phyloP scores from a whole-genome alignment of 164 flowering plant genomes.

The Aristolochia contorta region DNA sequence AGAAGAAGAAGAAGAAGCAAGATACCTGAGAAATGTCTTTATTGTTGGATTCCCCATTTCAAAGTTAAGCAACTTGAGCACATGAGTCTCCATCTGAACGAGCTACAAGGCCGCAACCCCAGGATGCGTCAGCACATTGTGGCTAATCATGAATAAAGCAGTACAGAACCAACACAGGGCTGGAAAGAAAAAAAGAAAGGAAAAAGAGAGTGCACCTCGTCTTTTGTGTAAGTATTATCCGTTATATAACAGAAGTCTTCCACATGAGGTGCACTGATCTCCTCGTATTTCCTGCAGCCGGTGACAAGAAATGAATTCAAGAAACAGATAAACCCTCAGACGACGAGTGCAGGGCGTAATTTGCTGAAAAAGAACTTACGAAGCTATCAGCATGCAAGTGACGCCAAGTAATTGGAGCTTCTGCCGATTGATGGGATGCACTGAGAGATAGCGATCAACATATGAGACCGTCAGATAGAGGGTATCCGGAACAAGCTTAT shows the following conservation, averaged over 20 bases:
- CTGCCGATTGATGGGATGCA: slow-evolving; percentile 26
- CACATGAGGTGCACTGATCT: slow-evolving; percentile 75
- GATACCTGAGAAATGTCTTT: slow-evolving; percentile 52
- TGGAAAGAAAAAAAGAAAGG: background rate
- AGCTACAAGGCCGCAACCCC: slow-evolving; percentile 20
- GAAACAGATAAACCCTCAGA: background rate
- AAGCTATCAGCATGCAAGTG: slow-evolving; percentile 79
- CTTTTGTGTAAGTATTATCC: slow-evolving; percentile 67
- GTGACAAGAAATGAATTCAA: background rate
- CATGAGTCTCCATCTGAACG: slow-evolving; percentile 52
- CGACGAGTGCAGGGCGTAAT: background rate
- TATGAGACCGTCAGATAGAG: slow-evolving; percentile 55
- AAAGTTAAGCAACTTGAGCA: slow-evolving; percentile 45
- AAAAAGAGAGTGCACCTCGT: slow-evolving; percentile 36
- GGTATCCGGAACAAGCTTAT: slow-evolving; percentile 54
- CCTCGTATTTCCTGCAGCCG: slow-evolving; percentile 72
- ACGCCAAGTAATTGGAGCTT: slow-evolving; percentile 73
- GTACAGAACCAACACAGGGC: background rate
- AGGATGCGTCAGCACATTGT: background rate
- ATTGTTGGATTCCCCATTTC: slow-evolving; percentile 61
- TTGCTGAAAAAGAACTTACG: slow-evolving; percentile 35
- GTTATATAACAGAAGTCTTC: slow-evolving; percentile 83
- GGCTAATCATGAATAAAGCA: background rate
- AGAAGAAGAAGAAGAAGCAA: background rate
- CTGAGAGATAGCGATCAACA: slow-evolving; percentile 56